Evolutionary conservation across 345 rosid genomes (phyloP).

Genomic region (Populus simonii): DNA sequence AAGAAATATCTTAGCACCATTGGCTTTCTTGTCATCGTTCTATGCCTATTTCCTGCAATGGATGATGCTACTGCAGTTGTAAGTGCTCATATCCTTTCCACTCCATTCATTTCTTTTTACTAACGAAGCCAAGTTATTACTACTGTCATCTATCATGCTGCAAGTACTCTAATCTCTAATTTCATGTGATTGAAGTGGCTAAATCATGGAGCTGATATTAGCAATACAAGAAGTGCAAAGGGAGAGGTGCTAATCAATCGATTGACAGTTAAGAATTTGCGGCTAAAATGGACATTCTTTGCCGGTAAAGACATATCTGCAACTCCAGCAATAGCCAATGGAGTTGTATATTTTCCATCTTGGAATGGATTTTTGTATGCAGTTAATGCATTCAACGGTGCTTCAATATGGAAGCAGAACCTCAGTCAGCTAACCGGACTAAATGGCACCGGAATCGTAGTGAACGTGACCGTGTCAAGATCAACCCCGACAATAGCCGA

Average conservation of each 20-base stretch:
- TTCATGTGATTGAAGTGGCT: conserved; percentile 34
- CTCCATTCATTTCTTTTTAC: neutral
- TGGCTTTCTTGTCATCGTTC: neutral
- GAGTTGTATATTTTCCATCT: conserved; percentile 44
- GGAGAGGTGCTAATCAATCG: conserved; percentile 29
- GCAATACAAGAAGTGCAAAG: conserved; percentile 30
- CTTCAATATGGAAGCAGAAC: conserved; percentile 46
- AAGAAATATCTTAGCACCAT: neutral
- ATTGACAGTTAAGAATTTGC: conserved; percentile 17
- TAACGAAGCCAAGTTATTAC: neutral
- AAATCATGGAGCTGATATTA: conserved; percentile 41
- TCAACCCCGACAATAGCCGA: conserved; percentile 44
- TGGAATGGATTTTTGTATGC: conserved; percentile 58
- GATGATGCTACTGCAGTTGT: neutral
- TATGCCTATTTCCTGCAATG: neutral
- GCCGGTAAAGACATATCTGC: conserved; percentile 50
- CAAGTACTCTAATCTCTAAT: neutral
- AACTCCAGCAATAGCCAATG: conserved; percentile 42
- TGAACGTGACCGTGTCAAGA: conserved; percentile 37
- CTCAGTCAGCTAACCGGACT: conserved; percentile 37
- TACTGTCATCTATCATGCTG: neutral
- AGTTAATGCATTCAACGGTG: conserved; percentile 41
- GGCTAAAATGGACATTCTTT: conserved; percentile 38
- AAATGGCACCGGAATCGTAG: conserved; percentile 17
- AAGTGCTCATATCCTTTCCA: neutral